Conservation (phyloP, 1,284 basidiomycete species). For the Ceraceosorus guamensis region DNA sequence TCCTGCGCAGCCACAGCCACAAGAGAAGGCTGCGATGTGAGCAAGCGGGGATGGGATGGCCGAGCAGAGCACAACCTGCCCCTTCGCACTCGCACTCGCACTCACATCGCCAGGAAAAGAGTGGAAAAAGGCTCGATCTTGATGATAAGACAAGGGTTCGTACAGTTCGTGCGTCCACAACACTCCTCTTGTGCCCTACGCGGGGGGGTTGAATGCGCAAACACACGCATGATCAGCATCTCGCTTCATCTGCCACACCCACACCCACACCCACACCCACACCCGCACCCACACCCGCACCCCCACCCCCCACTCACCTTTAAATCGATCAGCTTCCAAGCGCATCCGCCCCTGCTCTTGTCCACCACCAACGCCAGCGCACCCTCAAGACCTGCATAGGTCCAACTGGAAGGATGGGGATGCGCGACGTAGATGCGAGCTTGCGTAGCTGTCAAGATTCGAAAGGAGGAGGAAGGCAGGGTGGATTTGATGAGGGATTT, state of each 20-base stretch:
- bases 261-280: no score
- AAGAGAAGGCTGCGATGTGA: no score
- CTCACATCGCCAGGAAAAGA: conserved; percentile 85
- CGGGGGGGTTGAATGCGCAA: neutral
- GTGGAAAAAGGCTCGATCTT: conserved; percentile 87
- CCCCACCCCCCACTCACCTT: conserved; percentile 16
- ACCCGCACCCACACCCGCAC: neutral
- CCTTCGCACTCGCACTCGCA: no score
- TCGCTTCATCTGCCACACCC: neutral
- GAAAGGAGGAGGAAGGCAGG: conserved; percentile 37
- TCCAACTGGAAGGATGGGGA: conserved; percentile 28
- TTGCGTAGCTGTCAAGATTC: conserved; percentile 46
- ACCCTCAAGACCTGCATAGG: conserved; percentile 41
- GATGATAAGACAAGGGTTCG: conserved; percentile 71
- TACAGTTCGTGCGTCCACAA: conserved; percentile 94
- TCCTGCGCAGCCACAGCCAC: no score
- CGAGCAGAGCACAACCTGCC: neutral
- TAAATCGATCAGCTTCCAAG: conserved; percentile 41
- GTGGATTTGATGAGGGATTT: conserved; percentile 45
- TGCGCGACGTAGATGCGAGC: conserved; percentile 43
- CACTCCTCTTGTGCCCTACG: conserved; percentile 68
- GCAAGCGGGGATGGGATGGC: neutral
- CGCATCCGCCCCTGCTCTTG: conserved; percentile 25
- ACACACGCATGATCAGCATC: neutral
- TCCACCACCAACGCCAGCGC: conserved; percentile 43